These are phyloP conservation scores for Botrytis byssoidea DNA, from an alignment of 2,329 filamentous ascomycete species.

Conservation along the genomic window DNA sequence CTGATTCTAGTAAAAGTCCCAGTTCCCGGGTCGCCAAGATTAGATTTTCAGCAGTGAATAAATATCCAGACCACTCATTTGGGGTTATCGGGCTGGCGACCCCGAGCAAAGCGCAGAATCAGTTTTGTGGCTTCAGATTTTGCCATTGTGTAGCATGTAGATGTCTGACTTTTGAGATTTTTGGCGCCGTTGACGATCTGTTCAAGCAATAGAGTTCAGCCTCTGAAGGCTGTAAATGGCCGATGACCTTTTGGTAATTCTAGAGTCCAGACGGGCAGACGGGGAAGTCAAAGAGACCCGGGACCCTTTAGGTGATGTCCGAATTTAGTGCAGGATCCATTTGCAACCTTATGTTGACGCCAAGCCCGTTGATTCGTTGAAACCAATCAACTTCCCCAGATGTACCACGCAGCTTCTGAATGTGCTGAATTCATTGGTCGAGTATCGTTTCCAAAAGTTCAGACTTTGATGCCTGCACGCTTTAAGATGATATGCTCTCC, in stretches of 20 bases:
- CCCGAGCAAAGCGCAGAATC: neutral
- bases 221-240: neutral
- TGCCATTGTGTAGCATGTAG: constrained; percentile 8
- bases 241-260: neutral
- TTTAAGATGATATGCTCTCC: neutral
- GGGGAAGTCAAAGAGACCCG: neutral
- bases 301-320: neutral
- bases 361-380: constrained; percentile 6
- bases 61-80: neutral
- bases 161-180: constrained; percentile 8
- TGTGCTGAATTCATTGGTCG: neutral
- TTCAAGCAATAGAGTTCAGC: constrained; percentile 1
- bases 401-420: constrained; percentile 5
- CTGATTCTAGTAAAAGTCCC: neutral
- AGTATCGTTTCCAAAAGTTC: no score
- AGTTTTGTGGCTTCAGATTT: neutral
- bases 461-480: neutral
- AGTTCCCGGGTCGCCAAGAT: neutral
- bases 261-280: constrained; percentile 1
- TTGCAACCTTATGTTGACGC: neutral
- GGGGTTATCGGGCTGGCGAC: neutral
- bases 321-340: neutral
- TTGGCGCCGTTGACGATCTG: neutral
- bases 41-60: neutral
- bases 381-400: constrained; percentile 12